Percentiles rank a stretch among this genome's conserved stretches.
Conservation (phyloP, 2,329 filamentous ascomycete species). For the Aschersonia sp. region DNA sequence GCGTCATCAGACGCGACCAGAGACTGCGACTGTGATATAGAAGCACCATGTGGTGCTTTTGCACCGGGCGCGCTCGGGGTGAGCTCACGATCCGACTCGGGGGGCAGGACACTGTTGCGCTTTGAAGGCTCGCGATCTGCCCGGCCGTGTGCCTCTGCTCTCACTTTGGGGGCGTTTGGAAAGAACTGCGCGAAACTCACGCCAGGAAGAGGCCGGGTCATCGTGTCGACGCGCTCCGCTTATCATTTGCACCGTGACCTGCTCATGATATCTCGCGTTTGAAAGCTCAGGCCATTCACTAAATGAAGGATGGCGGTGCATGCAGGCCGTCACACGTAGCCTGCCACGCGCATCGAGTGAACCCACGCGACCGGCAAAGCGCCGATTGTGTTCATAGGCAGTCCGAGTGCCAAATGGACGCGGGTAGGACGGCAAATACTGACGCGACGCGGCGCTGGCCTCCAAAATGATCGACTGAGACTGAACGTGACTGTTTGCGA, state of each 20-base stretch:
- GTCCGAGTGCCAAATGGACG: background rate
- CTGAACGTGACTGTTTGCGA: slow-evolving; percentile 4
- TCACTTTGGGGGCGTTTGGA: slow-evolving; percentile 59
- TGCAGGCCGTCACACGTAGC: slow-evolving; percentile 3
- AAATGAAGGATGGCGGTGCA: slow-evolving; percentile 8
- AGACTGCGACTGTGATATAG: slow-evolving; percentile 6
- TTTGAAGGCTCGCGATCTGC: slow-evolving; percentile 17
- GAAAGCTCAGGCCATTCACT: slow-evolving; percentile 8
- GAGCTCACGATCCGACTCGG: slow-evolving; percentile 10
- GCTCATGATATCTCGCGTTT: slow-evolving; percentile 39
- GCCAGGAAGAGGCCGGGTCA: slow-evolving; percentile 62
- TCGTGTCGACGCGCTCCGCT: slow-evolving; percentile 40
- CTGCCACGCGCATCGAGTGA: slow-evolving; percentile 11
- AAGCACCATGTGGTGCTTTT: slow-evolving; percentile 10
- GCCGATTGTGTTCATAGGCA: background rate
- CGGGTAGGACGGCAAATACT: slow-evolving; percentile 12
- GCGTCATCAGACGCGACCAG: slow-evolving; percentile 12
- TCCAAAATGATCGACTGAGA: background rate
- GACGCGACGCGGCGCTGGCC: slow-evolving; percentile 29
- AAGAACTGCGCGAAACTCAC: slow-evolving; percentile 82
- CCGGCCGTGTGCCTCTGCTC: slow-evolving; percentile 27
- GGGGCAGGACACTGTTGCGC: slow-evolving; percentile 9
- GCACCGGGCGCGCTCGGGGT: slow-evolving; percentile 10
- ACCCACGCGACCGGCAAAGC: slow-evolving; percentile 25
- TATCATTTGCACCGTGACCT: slow-evolving; percentile 37